These are phyloP conservation scores for Metarhizium brunneum DNA, from an alignment of 2,329 filamentous ascomycete genomes.

Conservation along the genomic window DNA sequence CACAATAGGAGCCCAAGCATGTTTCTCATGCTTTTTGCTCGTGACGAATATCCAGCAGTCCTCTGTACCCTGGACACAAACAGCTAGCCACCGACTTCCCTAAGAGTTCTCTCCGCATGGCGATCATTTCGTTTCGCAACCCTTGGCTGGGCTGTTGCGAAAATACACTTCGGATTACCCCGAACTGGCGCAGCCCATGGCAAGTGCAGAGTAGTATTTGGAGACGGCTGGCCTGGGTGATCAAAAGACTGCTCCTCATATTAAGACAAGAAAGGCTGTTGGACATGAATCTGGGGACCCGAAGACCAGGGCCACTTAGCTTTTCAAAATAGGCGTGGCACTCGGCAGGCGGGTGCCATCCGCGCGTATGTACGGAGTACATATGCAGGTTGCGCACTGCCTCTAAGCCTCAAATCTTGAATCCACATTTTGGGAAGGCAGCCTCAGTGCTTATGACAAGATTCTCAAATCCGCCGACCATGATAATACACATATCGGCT, in stretches of 20 bases:
- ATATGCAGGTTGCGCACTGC: neutral
- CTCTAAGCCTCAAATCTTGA: neutral
- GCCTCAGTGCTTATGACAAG: neutral
- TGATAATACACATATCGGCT: neutral
- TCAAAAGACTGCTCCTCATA: neutral
- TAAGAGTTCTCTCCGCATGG: too few species aligned
- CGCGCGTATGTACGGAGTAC: neutral
- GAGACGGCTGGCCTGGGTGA: too few species aligned
- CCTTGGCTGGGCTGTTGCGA: too few species aligned
- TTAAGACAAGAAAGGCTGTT: neutral
- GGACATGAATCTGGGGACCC: neutral
- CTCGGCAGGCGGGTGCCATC: neutral
- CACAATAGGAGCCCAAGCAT: too few species aligned
- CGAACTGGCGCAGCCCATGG: too few species aligned
- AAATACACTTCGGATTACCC: too few species aligned
- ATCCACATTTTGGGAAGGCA: constrained; percentile 1
- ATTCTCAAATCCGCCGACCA: neutral
- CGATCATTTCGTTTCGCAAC: too few species aligned
- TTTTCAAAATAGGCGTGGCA: neutral
- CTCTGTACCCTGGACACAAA: too few species aligned
- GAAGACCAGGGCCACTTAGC: neutral
- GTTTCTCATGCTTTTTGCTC: too few species aligned
- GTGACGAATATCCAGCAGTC: too few species aligned
- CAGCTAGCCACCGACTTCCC: too few species aligned
- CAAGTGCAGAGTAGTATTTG: too few species aligned